phyloP scores from a whole-genome alignment of 169 alveolate species.

The Babesia bovis region DNA sequence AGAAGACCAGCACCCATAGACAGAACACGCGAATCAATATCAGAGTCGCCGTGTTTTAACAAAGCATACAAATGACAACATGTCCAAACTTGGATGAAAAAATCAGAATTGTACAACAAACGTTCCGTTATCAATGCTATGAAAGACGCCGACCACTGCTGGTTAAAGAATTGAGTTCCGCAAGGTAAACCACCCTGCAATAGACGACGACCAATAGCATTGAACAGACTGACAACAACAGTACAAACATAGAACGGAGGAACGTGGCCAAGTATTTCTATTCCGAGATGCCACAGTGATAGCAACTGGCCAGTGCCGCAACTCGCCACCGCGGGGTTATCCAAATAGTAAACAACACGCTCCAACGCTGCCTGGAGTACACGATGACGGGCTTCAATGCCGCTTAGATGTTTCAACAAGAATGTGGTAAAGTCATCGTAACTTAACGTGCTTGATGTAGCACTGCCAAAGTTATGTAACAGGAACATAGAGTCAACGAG shows the following conservation, averaged over 20 bases:
- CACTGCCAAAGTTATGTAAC: neutral
- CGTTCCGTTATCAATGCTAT: neutral
- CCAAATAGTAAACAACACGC: neutral
- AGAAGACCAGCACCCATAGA: constrained; percentile 13
- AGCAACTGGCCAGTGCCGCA: neutral
- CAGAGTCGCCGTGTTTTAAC: neutral
- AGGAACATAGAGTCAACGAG: constrained; percentile 6
- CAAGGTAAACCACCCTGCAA: neutral
- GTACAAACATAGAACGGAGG: constrained; percentile 11
- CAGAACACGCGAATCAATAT: neutral
- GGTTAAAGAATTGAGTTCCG: neutral
- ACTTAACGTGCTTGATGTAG: neutral
- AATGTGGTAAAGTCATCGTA: neutral
- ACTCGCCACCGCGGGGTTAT: neutral
- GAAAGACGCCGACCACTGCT: neutral
- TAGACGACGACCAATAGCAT: constrained; percentile 6
- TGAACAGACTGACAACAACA: neutral
- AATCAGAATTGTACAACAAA: constrained; percentile 12
- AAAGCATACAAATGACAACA: constrained; percentile 22
- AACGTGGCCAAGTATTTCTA: neutral
- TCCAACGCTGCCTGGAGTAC: constrained; percentile 28
- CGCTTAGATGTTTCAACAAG: neutral
- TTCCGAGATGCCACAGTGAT: constrained; percentile 1
- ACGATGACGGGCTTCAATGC: neutral
- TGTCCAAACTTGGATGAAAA: constrained; percentile 17